Evolutionary conservation across 202 grass and related monocot species (phyloP).

Genomic region (Panicum virgatum): DNA sequence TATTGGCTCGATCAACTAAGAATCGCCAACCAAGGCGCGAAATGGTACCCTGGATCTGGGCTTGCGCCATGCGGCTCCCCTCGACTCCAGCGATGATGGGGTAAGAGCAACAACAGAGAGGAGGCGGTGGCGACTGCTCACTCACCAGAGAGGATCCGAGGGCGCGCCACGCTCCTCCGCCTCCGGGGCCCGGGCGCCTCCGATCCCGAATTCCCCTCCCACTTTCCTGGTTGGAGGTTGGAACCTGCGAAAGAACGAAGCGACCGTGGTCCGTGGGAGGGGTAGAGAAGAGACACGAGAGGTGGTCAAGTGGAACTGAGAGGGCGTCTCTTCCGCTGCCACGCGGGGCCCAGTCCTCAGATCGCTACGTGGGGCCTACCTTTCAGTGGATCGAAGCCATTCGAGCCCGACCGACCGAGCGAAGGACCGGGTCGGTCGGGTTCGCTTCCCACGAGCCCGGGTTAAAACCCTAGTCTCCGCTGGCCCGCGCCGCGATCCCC

Average conservation of each 20-base stretch:
- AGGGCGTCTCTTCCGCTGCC: background rate
- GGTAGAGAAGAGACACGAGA: background rate
- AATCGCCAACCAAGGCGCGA: background rate
- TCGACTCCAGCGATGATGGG: background rate
- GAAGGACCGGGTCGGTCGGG: background rate
- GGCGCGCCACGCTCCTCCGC: background rate
- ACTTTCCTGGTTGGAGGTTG: background rate
- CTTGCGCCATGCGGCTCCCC: background rate
- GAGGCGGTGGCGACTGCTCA: background rate
- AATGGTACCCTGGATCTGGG: conserved; percentile 28
- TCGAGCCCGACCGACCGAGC: background rate
- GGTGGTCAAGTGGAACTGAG: background rate
- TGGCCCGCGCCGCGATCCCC: background rate
- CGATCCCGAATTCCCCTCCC: background rate
- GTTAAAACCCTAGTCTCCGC: conserved; percentile 15
- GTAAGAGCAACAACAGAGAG: background rate
- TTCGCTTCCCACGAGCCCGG: background rate
- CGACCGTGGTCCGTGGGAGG: background rate
- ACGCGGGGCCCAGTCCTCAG: background rate
- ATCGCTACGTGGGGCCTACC: no score
- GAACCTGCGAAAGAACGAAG: background rate
- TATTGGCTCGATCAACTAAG: background rate
- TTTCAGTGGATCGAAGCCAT: background rate
- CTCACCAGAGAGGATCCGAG: conserved; percentile 11
- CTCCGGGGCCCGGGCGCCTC: conserved; percentile 14